Evolutionary conservation across 768 basidiomycete genomes (phyloP).

Genomic region (Amanita rimosa): DNA sequence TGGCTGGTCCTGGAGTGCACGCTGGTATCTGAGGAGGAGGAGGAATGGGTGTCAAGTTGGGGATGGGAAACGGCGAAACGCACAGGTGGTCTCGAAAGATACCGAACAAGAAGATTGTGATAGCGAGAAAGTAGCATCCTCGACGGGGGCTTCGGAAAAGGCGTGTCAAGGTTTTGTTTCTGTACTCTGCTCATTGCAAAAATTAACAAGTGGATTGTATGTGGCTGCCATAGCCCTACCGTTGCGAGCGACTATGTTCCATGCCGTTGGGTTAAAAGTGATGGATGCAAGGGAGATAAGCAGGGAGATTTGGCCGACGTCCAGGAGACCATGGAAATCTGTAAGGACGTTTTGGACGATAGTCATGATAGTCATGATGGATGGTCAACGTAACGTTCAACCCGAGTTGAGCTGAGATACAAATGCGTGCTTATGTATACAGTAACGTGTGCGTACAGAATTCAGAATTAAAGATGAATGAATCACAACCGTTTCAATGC

Average conservation of each 20-base stretch:
- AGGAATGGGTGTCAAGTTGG: not conserved
- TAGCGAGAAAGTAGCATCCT: constrained; percentile 83
- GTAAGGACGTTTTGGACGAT: not conserved
- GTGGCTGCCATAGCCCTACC: constrained; percentile 35
- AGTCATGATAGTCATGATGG: not conserved
- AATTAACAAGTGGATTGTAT: not conserved
- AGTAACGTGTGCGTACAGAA: not conserved
- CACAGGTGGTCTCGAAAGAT: constrained; percentile 80
- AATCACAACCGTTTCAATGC: constrained; percentile 65
- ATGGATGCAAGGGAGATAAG: constrained; percentile 58
- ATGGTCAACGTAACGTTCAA: too few relatives aligned
- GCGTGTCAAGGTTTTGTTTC: constrained; percentile 80
- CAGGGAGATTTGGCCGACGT: constrained; percentile 56
- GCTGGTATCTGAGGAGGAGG: constrained; percentile 45
- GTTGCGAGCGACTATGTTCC: constrained; percentile 93
- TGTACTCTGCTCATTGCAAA: constrained; percentile 34
- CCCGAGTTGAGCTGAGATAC: not conserved
- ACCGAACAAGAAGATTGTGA: constrained; percentile 78
- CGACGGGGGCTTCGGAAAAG: constrained; percentile 57
- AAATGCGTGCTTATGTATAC: not conserved
- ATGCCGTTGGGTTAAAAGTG: constrained; percentile 85
- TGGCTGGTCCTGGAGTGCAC: constrained; percentile 72
- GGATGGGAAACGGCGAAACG: constrained; percentile 17
- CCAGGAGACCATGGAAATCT: constrained; percentile 23
- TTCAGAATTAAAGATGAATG: not conserved